These are phyloP conservation scores for Darksidea phi DNA, from an alignment of 495 filamentous ascomycete species.

Conservation along the genomic window DNA sequence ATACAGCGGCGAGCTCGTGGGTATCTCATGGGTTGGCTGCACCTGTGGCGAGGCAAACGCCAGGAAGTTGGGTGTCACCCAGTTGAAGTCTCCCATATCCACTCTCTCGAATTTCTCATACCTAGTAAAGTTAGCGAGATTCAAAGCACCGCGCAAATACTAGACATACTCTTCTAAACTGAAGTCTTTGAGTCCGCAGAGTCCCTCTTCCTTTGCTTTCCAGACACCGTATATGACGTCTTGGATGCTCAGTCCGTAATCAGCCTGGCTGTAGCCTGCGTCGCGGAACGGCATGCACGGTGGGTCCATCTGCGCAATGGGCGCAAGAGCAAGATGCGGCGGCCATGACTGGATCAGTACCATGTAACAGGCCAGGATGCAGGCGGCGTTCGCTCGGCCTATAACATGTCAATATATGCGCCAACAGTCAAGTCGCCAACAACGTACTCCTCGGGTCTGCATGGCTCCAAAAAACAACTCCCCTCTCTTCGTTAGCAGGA, in stretches of 20 bases:
- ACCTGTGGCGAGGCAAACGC: conserved; percentile 95
- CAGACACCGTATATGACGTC: conserved; percentile 98
- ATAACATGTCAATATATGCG: conserved; percentile 13
- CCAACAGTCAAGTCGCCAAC: background rate
- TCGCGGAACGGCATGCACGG: conserved; percentile 98
- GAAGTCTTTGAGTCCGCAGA: conserved; percentile 85
- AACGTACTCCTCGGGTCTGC: conserved; percentile 81
- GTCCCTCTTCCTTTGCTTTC: conserved; percentile 92
- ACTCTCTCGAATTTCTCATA: conserved; percentile 94
- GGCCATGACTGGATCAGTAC: conserved; percentile 97
- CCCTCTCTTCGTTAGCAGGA: conserved; percentile 74
- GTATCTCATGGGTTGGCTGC: conserved; percentile 67
- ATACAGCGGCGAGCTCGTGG: conserved; percentile 67
- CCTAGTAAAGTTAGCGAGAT: conserved; percentile 44
- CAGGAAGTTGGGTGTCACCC: conserved; percentile 91
- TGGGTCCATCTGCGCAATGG: conserved; percentile 91
- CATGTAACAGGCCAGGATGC: conserved; percentile 94
- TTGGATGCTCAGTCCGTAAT: conserved; percentile 91
- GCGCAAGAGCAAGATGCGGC: conserved; percentile 95
- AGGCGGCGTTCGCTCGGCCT: conserved; percentile 94
- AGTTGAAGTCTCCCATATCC: conserved; percentile 99
- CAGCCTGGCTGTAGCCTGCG: conserved; percentile 96
- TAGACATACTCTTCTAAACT: conserved; percentile 88
- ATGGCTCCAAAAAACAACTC: conserved; percentile 92
- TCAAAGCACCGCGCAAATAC: background rate